A percentile compares a stretch with the other conserved stretches of the same genome.
These are phyloP conservation scores for Niebla homalea DNA, from an alignment of 495 filamentous ascomycete genomes.

Conservation along the genomic window DNA sequence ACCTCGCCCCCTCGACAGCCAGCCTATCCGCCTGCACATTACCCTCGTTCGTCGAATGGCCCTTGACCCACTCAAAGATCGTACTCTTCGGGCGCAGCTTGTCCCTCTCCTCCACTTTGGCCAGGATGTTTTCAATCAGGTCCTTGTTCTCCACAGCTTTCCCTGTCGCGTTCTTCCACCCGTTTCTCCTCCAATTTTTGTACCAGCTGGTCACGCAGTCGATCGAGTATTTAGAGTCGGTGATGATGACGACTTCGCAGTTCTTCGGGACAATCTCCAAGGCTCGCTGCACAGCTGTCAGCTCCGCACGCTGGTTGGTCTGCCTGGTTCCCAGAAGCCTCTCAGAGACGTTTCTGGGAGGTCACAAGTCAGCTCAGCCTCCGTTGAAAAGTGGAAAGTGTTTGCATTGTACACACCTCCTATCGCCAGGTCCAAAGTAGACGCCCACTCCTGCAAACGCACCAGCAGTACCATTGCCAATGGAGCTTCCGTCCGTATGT, in stretches of 20 bases:
- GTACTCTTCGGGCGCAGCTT: conserved; percentile 42
- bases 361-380: conserved; percentile 16
- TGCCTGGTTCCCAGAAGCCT: conserved; percentile 58
- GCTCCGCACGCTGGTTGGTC: conserved; percentile 90
- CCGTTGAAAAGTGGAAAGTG: not conserved
- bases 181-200: conserved; percentile 60
- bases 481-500: conserved; percentile 80
- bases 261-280: conserved; percentile 60
- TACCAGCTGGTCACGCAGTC: conserved; percentile 84
- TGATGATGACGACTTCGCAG: conserved; percentile 54
- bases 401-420: conserved; percentile 36
- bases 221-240: conserved; percentile 79
- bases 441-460: conserved; percentile 79
- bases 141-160: conserved; percentile 77
- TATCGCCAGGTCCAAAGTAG: conserved; percentile 63
- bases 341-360: conserved; percentile 68
- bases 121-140: conserved; percentile 57
- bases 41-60: conserved; percentile 52
- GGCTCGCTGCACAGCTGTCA: conserved; percentile 75
- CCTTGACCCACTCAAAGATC: conserved; percentile 77
- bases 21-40: conserved; percentile 72
- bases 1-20: conserved; percentile 48
- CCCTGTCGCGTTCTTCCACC: conserved; percentile 57
- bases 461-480: conserved; percentile 58
- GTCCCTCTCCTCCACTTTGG: conserved; percentile 57